Base-by-base conservation (phyloP, 2,329 filamentous ascomycete genomes). In the Dryadomyces sulphureus region DNA sequence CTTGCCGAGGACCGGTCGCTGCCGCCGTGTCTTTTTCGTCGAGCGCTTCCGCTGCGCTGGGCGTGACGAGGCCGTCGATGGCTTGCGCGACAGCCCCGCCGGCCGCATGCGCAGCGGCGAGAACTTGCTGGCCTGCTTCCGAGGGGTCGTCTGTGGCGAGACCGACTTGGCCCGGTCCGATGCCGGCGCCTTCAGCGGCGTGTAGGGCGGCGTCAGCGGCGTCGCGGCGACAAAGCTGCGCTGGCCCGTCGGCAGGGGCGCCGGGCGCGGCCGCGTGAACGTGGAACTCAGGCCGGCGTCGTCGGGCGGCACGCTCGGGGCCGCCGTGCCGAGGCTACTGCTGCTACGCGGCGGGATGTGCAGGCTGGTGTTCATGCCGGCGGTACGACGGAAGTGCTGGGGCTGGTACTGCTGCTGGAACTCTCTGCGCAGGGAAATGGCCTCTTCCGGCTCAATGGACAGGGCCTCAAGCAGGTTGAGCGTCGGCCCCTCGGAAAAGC, bases 21-120 rank as follows among this genome's bases (percentile, higher is more conserved):
- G n/a, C 20, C 30, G 38, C 27, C 44, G 38, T 2, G 21, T 30
- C 5, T 32, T n/a, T 54, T 66, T 68, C 53, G 65, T 68, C 4
- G 61, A 63, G 47, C 61, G 65, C 35, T 63, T 65, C 45, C 64
- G 62, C 52, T 67, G 68, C 3, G 62, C 56, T 14, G 27, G 27
- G 36, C 59, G 61, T 3, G 58, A 52, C 2, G 38, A 8, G 9
- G 42, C 25, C 16, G 54, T 50, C 0, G 65, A 63, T 1, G 58
- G 39, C 25, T 53, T 59, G 45, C 56, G 58, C 27, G 50, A 53
- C 24, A 56, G 57, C 8, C 27, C 40, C 45, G 42, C 22, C 48
- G 43, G 52, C 45, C 38, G 54, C 48, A 46, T 48, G 30, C 45
- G 55, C 49, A 44, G 25, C 6, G 36, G 43, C 25, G 40, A 52